Base-by-base conservation (phyloP, 1,284 basidiomycete genomes). In the Somion occarium region DNA sequence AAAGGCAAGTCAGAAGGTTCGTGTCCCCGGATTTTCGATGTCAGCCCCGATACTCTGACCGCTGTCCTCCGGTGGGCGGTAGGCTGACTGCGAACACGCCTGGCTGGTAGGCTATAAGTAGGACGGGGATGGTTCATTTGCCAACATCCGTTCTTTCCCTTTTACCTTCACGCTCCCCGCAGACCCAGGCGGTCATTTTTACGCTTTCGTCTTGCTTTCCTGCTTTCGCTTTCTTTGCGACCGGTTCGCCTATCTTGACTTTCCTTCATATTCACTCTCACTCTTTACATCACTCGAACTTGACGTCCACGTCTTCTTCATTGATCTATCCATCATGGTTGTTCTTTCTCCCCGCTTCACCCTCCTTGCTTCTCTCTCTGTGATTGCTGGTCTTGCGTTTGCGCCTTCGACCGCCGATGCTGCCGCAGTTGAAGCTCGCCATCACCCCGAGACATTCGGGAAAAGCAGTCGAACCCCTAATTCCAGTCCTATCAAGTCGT, bases 291-390 rank as follows among this genome's bases (percentile, higher is more conserved):
- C 30, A 34, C 15, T 50, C 50, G 46, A 39, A 24, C 52, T 43
- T 52, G 19, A 20, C 46, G 27, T 39, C 46, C 38, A 4, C 38
- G 30, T 9, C 38, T 24, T 38, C 48, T 27, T 43, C 23, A n/a
- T 44, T 24, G 41, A 44, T 53, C 27, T 45, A 46, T 44, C 34
- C 59, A 68, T 55, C 59, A 82, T 82, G 79, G 71, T 79, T 61
- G 67, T 68, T 50, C 65, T 78, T 48, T 66, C 69, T 48, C 61
- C 71, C 48, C 75, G 70, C 58, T 73, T 80, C 62, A 61, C 75
- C 47, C 52, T 78, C 51, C 70, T 80, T 54, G 70, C 73, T 50
- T 62, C 70, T 25, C 64, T 77, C 48, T 68, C 73, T 56, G 63
- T 67, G 47, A 62, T 78, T 38, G 71, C 76, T 25, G 67, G 73